Evolutionary conservation across 2,329 filamentous ascomycete genomes (phyloP).

Genomic region (Trichoderma lentiforme): DNA sequence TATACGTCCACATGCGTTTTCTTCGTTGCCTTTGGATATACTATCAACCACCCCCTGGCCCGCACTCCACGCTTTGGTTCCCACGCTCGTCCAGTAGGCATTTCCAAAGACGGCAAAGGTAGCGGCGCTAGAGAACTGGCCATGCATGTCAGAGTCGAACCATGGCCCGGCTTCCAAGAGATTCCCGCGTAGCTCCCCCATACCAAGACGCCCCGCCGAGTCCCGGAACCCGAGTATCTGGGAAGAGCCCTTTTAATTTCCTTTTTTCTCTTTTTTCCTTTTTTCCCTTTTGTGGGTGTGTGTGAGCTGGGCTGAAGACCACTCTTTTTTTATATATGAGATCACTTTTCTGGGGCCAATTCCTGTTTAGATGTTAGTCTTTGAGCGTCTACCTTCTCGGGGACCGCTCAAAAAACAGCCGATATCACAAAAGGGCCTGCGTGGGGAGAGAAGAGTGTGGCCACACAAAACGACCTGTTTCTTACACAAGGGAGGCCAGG

Average conservation of each 20-base stretch:
- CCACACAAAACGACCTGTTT: constrained; percentile 9
- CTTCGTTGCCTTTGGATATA: background rate
- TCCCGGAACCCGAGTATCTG: constrained; percentile 12
- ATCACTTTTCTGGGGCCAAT: background rate
- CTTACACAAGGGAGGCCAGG: background rate
- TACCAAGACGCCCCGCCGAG: constrained; percentile 4
- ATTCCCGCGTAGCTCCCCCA: constrained; percentile 2
- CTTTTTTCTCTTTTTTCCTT: background rate
- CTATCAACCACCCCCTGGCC: background rate
- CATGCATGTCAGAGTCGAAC: constrained; percentile 14
- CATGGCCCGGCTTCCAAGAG: background rate
- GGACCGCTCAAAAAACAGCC: background rate
- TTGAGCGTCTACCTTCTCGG: background rate
- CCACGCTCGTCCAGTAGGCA: background rate
- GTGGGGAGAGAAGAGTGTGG: background rate
- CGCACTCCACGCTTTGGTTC: background rate
- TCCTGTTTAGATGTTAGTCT: background rate
- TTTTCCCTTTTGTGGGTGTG: background rate
- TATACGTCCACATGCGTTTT: background rate
- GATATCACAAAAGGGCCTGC: background rate
- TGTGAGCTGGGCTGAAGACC: background rate
- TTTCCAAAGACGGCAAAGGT: background rate
- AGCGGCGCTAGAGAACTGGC: constrained; percentile 8
- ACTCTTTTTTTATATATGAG: no score
- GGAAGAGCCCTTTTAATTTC: background rate